Percentiles rank a stretch among this genome's conserved stretches.
These are phyloP conservation scores for Trichoderma orchidacearum DNA, from an alignment of 495 filamentous ascomycete species.

Conservation along the genomic window DNA sequence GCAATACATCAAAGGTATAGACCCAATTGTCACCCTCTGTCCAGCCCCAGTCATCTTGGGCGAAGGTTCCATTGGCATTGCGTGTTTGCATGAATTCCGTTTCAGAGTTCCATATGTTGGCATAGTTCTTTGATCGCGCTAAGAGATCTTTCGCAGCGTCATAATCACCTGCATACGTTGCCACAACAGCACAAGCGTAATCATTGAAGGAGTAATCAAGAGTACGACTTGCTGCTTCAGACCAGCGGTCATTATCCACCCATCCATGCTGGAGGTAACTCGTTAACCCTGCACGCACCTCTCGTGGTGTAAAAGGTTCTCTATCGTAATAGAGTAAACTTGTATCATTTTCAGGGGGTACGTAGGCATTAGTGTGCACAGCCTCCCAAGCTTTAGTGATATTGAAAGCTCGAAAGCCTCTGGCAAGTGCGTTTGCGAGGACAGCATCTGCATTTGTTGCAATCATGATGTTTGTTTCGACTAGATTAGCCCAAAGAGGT, in stretches of 20 bases:
- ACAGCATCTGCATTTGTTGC: slow-evolving; percentile 19
- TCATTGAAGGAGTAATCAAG: slow-evolving; percentile 19
- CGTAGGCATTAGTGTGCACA: slow-evolving; percentile 15
- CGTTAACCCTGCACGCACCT: slow-evolving; percentile 15
- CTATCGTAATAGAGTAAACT: slow-evolving; percentile 16
- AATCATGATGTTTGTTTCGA: slow-evolving; percentile 21
- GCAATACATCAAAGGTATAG: slow-evolving; percentile 17
- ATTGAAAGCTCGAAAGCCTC: slow-evolving; percentile 17
- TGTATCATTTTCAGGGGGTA: slow-evolving; percentile 17
- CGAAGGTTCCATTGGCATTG: slow-evolving; percentile 15
- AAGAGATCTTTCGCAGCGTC: slow-evolving; percentile 4
- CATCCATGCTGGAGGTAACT: slow-evolving; percentile 19
- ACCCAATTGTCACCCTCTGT: slow-evolving; percentile 18
- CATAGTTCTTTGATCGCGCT: slow-evolving; percentile 12
- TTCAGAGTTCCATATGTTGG: slow-evolving; percentile 12
- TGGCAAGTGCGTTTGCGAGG: slow-evolving; percentile 15
- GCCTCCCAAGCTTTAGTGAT: slow-evolving; percentile 15
- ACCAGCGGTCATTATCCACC: slow-evolving; percentile 19
- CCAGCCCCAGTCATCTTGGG: slow-evolving; percentile 15
- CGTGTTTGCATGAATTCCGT: slow-evolving; percentile 17
- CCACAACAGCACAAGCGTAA: slow-evolving; percentile 15
- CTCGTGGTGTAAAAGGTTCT: slow-evolving; percentile 16
- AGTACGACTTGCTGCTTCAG: slow-evolving; percentile 16
- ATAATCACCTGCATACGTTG: slow-evolving; percentile 8
- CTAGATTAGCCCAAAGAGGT: slow-evolving; percentile 20